Base-by-base conservation (phyloP, 768 basidiomycete species). In the Rhodotorula babjevae region DNA sequence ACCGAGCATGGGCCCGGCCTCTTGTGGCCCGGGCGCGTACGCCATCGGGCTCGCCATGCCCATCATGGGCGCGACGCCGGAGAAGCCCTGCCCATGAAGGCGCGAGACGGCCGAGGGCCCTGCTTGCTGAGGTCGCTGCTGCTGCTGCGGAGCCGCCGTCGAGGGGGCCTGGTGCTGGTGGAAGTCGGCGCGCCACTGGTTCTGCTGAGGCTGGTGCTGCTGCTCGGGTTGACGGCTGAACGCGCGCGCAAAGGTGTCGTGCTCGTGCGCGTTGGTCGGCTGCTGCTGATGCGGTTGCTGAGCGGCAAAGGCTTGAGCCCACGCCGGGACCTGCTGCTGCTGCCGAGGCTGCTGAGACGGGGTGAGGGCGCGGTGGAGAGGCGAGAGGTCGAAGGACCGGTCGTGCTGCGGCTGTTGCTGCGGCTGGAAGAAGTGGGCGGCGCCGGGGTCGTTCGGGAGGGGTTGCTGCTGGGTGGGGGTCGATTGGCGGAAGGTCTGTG, bases 281-380 rank as follows among this genome's bases (percentile, higher is more conserved):
- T 29, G n/a, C 31, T 44, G 31, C 10, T 36, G 9, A 1, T 27
- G 18, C 9, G 61, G 42, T 21, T 65, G 27, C 44, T 57, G 52
- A 27, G 49, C 27, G 29, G 42, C 31, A 46, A 79, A 79, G 23
- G 76, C 73, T 23, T 65, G 58, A 2, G 75, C 78, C 78, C 78
- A 79, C 3, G 69, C 72, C 23, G 67, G 52, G 2, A 21, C 49
- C 49, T 50, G 49, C 23, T 18, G 47, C 18, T 19, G 61, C 31
- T 16, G 63, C 36, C 1, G 66, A 31, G 36, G 58, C 47, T 55
- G 59, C 14, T 21, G 19, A 2, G 62, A 33, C 6, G 68, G 69
- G 0, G 76, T 36, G n/a, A 73, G 73, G 4, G 67, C 71, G 19
- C 62, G 67, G 16, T 68, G 46, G n/a, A 69, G 65, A 14, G 67